A percentile compares a stretch with the other conserved stretches of the same genome.
These are phyloP conservation scores for Pseudozyma hubeiensis DNA, from an alignment of 1,284 basidiomycete species.

Conservation along the genomic window DNA sequence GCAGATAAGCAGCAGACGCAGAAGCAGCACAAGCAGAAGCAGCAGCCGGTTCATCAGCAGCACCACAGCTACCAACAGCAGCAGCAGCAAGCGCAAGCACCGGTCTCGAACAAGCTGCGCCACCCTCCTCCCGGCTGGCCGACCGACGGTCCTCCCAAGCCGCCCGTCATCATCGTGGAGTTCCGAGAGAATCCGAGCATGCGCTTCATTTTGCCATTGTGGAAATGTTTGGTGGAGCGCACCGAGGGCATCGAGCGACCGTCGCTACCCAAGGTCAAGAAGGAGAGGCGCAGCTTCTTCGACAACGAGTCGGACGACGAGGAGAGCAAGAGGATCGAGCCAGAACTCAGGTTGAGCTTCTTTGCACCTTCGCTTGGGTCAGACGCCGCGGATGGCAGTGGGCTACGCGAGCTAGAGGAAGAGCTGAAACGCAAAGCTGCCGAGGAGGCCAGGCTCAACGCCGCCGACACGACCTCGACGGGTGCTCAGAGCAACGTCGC, in stretches of 20 bases:
- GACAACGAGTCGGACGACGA: slow-evolving; percentile 53
- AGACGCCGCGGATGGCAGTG: slow-evolving; percentile 57
- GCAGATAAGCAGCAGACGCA: slow-evolving; percentile 35
- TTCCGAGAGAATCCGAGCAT: slow-evolving; percentile 66
- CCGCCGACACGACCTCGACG: slow-evolving; percentile 8
- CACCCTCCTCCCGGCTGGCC: slow-evolving; percentile 54
- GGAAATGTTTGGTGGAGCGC: slow-evolving; percentile 61
- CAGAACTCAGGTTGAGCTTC: slow-evolving; percentile 55
- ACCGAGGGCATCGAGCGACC: slow-evolving; percentile 47
- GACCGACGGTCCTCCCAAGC: slow-evolving; percentile 49
- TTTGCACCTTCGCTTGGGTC: slow-evolving; percentile 59
- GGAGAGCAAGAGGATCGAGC: slow-evolving; percentile 41
- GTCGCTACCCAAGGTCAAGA: slow-evolving; percentile 44
- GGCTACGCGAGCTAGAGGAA: slow-evolving; percentile 45
- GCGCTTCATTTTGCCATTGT: slow-evolving; percentile 64
- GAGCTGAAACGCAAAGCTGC: slow-evolving; percentile 45
- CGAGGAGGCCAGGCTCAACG: slow-evolving; percentile 32
- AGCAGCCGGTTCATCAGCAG: slow-evolving; percentile 28
- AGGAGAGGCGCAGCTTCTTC: slow-evolving; percentile 49
- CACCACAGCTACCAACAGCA: slow-evolving; percentile 14
- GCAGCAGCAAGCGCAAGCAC: slow-evolving; percentile 24
- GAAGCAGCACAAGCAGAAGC: slow-evolving; percentile 45
- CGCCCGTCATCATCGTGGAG: slow-evolving; percentile 66
- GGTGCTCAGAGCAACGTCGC: slow-evolving; percentile 9
- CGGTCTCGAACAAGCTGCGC: slow-evolving; percentile 35